phyloP scores from a whole-genome alignment of 768 basidiomycete species.

The Pisolithus marmoratus region DNA sequence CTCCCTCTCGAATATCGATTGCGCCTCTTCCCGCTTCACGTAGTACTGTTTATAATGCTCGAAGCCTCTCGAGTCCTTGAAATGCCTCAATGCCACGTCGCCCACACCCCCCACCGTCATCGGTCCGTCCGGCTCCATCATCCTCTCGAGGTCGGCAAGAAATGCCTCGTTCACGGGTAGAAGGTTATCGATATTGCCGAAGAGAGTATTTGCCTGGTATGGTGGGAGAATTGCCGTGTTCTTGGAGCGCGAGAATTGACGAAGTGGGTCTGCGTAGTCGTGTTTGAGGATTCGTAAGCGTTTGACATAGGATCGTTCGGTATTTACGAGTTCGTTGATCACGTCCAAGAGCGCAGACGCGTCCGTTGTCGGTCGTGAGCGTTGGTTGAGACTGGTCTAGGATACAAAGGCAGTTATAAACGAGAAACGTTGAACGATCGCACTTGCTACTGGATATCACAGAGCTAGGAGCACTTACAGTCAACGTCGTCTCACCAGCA shows the following conservation, averaged over 20 bases:
- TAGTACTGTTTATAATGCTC: conserved; percentile 92
- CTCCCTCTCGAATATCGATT: conserved; percentile 80
- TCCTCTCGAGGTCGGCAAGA: conserved; percentile 74
- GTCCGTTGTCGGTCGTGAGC: conserved; percentile 57
- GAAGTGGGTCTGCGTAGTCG: conserved; percentile 88
- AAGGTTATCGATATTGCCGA: conserved; percentile 89
- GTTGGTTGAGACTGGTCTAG: conserved; percentile 30
- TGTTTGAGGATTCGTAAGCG: conserved; percentile 77
- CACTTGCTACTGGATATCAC: neutral
- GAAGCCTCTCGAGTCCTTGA: conserved; percentile 78
- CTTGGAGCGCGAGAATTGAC: conserved; percentile 77
- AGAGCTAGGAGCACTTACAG: conserved; percentile 35
- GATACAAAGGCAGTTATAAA: neutral
- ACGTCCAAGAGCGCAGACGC: conserved; percentile 63
- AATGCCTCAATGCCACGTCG: conserved; percentile 81
- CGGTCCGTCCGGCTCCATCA: conserved; percentile 57
- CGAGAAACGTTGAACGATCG: neutral
- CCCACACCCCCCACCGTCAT: conserved; percentile 63
- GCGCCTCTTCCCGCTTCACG: conserved; percentile 88
- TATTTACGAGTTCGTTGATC: conserved; percentile 81
- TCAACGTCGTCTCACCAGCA: conserved; percentile 31
- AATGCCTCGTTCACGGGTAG: conserved; percentile 88
- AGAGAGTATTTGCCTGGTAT: conserved; percentile 90
- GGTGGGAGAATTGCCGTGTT: conserved; percentile 81
- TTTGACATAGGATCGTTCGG: conserved; percentile 85